These are phyloP conservation scores for Noccaea caerulescens DNA, from an alignment of 345 rosid species.

Conservation along the genomic window DNA sequence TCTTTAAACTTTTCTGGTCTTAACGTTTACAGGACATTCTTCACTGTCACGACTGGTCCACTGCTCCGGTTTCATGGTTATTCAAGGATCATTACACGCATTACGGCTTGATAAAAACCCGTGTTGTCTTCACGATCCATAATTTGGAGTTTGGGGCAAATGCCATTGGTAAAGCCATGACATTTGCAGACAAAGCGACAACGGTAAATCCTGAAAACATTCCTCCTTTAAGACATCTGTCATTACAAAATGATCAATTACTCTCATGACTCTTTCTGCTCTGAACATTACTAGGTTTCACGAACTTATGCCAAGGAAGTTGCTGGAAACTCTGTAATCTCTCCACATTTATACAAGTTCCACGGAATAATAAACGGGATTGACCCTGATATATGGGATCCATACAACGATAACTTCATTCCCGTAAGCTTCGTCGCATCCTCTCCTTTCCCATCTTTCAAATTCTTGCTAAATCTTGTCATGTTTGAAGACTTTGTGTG, in stretches of 20 bases:
- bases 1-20: neutral
- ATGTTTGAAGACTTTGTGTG: constrained; percentile 30
- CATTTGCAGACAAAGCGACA: constrained; percentile 79
- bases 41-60: constrained; percentile 98
- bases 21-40: constrained; percentile 75
- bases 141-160: constrained; percentile 85
- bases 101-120: constrained; percentile 78
- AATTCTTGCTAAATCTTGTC: neutral
- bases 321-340: constrained; percentile 69
- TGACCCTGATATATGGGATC: constrained; percentile 97
- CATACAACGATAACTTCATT: constrained; percentile 73
- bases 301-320: constrained; percentile 79
- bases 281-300: constrained; percentile 66
- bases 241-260: neutral
- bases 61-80: constrained; percentile 88
- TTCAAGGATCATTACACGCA: constrained; percentile 80
- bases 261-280: neutral
- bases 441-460: neutral
- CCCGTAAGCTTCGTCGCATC: constrained; percentile 60
- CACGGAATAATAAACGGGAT: constrained; percentile 93
- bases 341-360: constrained; percentile 81
- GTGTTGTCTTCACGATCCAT: constrained; percentile 87
- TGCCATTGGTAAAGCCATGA: constrained; percentile 81
- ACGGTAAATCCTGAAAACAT: constrained; percentile 57
- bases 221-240: neutral